Base-by-base conservation (phyloP, 1,139 yeast genomes). In the Lodderomyces beijingensis region DNA sequence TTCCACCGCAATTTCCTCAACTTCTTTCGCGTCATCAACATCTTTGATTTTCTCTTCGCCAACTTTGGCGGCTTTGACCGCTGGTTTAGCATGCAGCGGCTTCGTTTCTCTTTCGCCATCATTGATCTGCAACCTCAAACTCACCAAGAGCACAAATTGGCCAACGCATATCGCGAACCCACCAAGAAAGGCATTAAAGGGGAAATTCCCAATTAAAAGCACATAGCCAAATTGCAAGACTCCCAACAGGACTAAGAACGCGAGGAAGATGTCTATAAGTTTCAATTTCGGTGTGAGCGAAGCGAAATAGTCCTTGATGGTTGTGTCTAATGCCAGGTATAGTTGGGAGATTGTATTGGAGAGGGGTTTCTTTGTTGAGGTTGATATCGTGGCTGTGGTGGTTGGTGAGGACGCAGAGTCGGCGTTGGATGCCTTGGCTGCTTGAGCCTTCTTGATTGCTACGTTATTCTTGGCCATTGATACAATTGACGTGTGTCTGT, bases 121-220 rank as follows among this genome's bases (percentile, higher is more conserved):
- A 34, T 53, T 49, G 33, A 52, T 66, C 55, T 89, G 96, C 51
- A 89, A 70, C 49, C 98, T 71, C 50, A 91, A 70, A 42, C 82
- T 73, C 32, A 82, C 83, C 11, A 94, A 75, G 43, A 91, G 72
- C 23, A 91, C 97, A 55, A 93, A 91, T 58, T 93, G 98, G 11
- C 95, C 97, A 37, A 91, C 96, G 39, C 97, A 86, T 25, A 88
- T 69, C 38, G 84, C 76, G 53, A 91, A 91, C 1, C 98, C 98
- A 17, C 95, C 93, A 40, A 91, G 70, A 53, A 91, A 91, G 20
- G 96, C 97, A 60, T 91, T 91, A 72, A 93, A 91, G 14, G 99
- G 99, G 70, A 82, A 93, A 48, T 78, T 86, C 19, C 97, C 95
- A 34, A 88, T 77, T 11, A 88, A 43, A 25, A 82, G 44, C 40